Conservation (phyloP, 352 stramenopile genomes). For the Phytophthora sp. region DNA sequence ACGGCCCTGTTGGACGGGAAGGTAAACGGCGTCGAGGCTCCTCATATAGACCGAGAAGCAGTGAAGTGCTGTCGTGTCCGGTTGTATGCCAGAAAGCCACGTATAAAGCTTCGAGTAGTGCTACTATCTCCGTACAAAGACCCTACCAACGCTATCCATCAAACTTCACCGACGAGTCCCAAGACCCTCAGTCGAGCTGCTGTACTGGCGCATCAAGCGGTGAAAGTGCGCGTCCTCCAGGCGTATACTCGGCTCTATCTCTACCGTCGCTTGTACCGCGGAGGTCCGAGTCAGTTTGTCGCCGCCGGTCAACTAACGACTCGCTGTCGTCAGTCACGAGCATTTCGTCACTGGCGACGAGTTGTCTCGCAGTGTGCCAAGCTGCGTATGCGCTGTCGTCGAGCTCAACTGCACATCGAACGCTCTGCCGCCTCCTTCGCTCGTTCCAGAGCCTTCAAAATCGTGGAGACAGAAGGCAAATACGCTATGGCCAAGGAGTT, state of each 20-base stretch:
- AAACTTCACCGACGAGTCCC: background rate
- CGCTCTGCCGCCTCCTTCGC: constrained; percentile 2
- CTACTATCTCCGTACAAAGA: background rate
- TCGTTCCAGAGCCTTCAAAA: constrained; percentile 10
- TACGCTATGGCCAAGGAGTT: constrained; percentile 57
- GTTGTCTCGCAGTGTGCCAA: constrained; percentile 20
- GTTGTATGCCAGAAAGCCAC: constrained; percentile 1
- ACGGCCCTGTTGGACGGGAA: constrained; percentile 12
- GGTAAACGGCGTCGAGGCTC: background rate
- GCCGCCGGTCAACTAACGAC: constrained; percentile 17
- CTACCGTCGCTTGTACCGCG: constrained; percentile 26
- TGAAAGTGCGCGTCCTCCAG: constrained; percentile 35
- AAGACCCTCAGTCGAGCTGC: constrained; percentile 21
- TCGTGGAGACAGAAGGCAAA: constrained; percentile 49
- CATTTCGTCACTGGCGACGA: constrained; percentile 27
- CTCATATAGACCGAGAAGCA: background rate
- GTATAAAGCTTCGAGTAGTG: constrained; percentile 28
- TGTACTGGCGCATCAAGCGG: constrained; percentile 25
- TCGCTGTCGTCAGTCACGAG: constrained; percentile 23
- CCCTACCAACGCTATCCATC: too few species aligned
- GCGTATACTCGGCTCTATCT: constrained; percentile 31
- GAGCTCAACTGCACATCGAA: constrained; percentile 19
- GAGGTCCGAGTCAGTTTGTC: constrained; percentile 29
- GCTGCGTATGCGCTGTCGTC: constrained; percentile 21
- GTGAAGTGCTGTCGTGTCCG: constrained; percentile 8